Evolutionary conservation across 805 yeast species (phyloP).

Genomic region (Kodamaea jinghongensis): DNA sequence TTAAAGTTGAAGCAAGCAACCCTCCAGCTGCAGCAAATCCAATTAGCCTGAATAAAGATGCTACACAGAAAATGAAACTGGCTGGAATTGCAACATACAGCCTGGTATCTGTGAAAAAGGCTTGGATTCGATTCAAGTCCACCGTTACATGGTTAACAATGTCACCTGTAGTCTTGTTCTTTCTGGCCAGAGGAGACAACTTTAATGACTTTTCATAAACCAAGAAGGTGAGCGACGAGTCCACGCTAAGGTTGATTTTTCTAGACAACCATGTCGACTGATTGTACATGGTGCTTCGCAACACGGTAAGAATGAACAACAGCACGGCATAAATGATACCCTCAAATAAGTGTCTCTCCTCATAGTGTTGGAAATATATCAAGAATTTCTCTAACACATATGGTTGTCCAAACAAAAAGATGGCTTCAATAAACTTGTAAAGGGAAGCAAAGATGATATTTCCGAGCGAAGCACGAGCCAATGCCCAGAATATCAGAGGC

Average conservation of each 20-base stretch:
- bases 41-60: conserved; percentile 52
- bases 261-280: conserved; percentile 16
- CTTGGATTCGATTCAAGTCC: conserved; percentile 66
- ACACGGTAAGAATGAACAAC: conserved; percentile 7
- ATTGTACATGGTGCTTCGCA: conserved; percentile 18
- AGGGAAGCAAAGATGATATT: conserved; percentile 5
- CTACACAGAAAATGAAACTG: conserved; percentile 50
- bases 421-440: neutral
- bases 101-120: conserved; percentile 51
- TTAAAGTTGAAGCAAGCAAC: conserved; percentile 46
- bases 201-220: conserved; percentile 68
- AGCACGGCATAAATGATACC: conserved; percentile 13
- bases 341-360: conserved; percentile 13
- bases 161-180: conserved; percentile 67
- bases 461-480: conserved; percentile 11
- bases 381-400: conserved; percentile 3
- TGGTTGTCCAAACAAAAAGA: conserved; percentile 9
- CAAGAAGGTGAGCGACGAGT: conserved; percentile 63
- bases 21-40: conserved; percentile 64
- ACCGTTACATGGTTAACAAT: conserved; percentile 76
- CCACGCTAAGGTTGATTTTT: conserved; percentile 5
- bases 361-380: conserved; percentile 1
- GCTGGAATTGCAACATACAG: conserved; percentile 57
- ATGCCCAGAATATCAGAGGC: conserved; percentile 11
- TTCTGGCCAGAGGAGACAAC: conserved; percentile 64